Percentiles rank a stretch among this genome's conserved stretches.
These are phyloP conservation scores for Avena sativa DNA, from an alignment of 176 grass and related monocot species.

Conservation along the genomic window DNA sequence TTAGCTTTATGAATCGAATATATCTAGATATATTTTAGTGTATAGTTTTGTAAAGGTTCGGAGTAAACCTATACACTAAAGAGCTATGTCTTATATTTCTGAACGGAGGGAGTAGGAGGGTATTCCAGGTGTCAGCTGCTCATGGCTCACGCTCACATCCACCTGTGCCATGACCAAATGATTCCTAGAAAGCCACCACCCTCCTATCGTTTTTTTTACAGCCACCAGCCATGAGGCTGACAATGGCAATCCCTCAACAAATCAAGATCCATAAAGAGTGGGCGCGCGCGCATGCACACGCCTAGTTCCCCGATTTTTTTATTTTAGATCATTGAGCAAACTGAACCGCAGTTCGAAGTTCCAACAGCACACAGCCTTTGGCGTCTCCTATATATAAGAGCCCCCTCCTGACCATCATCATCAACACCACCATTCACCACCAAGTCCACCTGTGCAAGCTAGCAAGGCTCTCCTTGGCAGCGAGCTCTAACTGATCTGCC, in stretches of 20 bases:
- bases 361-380: background rate
- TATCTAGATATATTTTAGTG: no score
- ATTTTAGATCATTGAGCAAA: slow-evolving; percentile 41
- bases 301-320: background rate
- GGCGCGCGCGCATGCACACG: slow-evolving; percentile 29
- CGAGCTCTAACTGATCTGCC: background rate
- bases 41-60: no score
- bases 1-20: no score
- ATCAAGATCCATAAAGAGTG: slow-evolving; percentile 64
- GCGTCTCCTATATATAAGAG: slow-evolving; percentile 57
- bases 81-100: no score
- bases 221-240: slow-evolving; percentile 46
- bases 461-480: background rate
- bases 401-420: slow-evolving; percentile 21
- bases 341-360: background rate
- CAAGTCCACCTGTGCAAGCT: slow-evolving; percentile 7
- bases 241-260: slow-evolving; percentile 24
- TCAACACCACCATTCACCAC: background rate
- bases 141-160: background rate
- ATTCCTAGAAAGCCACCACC: slow-evolving; percentile 47
- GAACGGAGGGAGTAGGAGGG: no score
- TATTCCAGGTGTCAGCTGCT: slow-evolving; percentile 39
- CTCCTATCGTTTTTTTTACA: slow-evolving; percentile 39
- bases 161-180: slow-evolving; percentile 19
- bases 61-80: no score